Base-by-base conservation (phyloP, 1,139 yeast genomes). In the Debaryomyces nepalensis region DNA sequence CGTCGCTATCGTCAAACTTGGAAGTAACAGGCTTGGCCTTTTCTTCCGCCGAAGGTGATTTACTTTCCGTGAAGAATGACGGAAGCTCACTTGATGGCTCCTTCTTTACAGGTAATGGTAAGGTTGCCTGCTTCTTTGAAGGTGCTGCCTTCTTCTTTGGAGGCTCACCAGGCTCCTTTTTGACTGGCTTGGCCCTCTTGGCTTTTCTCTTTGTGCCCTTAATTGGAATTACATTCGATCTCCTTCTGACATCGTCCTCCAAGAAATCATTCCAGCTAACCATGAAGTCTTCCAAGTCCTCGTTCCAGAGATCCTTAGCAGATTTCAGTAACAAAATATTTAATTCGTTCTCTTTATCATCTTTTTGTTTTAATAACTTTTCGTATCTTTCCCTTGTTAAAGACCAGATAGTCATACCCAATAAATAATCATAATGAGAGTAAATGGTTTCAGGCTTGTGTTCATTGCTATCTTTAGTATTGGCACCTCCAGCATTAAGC, bases 401-500 rank as follows among this genome's bases (percentile, higher is more conserved):
- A 22, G 97, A 84, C 95, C 97, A 90, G 53, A 95, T 83, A 27
- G 91, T 80, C 97, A 95, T 87, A 42, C 93, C 91, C 43, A 87
- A 70, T 49, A 87, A 70, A 52, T 87, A 87, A 56, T 87, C 95
- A 61, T 78, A 81, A 46, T 87, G 73, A 45, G 87, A 73, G 55
- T 75, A 73, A 10, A 74, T 56, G 4, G 69, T 70, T 40, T 68
- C 75, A 2, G 78, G 79, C 34, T 63, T 64, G 41, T 63, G 63
- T 20, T 66, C 70, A 18, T 19, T 31, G 37, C 59, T 61, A 20
- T 53, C 61, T 11, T 58, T 68, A 8, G 54, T 54, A 4, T 56
- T 63, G 23, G 62, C 66, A 10, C 56, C 62, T n/a, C 64, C 49
- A 37, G 52, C 63, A 41, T 66, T 69, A n/a, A 61, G 63, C 12